Percentiles rank a stretch among this genome's conserved stretches.
Evolutionary conservation across 805 yeast species (phyloP).

Genomic region (Candida golubevii): DNA sequence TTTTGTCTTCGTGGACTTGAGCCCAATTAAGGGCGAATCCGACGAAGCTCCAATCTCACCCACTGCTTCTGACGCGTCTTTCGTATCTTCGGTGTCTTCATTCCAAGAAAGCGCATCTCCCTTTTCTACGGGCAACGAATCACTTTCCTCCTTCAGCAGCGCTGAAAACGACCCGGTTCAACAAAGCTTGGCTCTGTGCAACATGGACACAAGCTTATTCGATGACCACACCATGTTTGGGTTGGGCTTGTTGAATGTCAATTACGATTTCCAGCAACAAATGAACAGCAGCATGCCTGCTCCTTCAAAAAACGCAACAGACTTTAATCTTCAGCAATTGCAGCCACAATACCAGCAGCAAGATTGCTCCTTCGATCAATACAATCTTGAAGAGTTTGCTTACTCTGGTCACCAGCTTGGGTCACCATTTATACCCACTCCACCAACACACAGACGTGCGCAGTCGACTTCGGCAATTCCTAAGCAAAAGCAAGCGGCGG

Average conservation of each 20-base stretch:
- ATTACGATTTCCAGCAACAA: constrained; percentile 8
- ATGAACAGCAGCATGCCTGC: background rate
- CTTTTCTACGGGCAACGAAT: constrained; percentile 8
- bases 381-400: background rate
- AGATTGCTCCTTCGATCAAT: background rate
- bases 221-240: constrained; percentile 18
- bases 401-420: constrained; percentile 2
- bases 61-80: constrained; percentile 18
- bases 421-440: background rate
- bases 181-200: constrained; percentile 2
- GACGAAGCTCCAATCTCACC: constrained; percentile 20
- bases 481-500: constrained; percentile 16
- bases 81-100: constrained; percentile 12
- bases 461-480: constrained; percentile 22
- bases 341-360: background rate
- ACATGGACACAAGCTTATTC: constrained; percentile 5
- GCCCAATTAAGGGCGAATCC: constrained; percentile 33
- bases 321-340: background rate
- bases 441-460: constrained; percentile 22
- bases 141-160: background rate
- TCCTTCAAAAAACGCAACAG: background rate
- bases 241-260: constrained; percentile 28
- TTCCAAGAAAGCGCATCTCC: constrained; percentile 8
- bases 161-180: constrained; percentile 5
- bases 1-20: constrained; percentile 43